Percentiles rank a stretch among this genome's conserved stretches.
Conservation (phyloP, 139 green algal genomes). For the Chlorella ohadii region DNA sequence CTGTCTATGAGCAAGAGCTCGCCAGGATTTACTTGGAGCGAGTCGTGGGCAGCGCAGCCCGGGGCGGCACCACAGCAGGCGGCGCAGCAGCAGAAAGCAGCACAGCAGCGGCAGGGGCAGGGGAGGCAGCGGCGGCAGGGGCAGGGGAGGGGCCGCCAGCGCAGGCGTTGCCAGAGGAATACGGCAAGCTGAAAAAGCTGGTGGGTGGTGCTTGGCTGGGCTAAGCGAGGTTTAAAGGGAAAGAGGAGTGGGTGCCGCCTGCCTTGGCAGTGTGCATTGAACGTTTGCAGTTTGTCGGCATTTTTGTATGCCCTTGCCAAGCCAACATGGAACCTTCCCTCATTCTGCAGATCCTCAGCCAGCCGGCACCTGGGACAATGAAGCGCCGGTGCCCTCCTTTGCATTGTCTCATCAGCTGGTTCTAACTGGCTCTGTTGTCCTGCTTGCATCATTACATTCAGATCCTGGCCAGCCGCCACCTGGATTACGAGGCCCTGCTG, state of each 20-base stretch:
- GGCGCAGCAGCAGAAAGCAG: not conserved
- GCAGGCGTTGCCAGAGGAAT: constrained; percentile 18
- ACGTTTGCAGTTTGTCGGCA: no score
- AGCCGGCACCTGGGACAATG: no score
- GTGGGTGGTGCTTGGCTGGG: not conserved
- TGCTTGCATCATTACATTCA: constrained; percentile 3
- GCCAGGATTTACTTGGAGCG: constrained; percentile 80
- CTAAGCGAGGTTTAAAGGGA: no score
- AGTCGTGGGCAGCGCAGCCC: constrained; percentile 12
- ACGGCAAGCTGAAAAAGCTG: constrained; percentile 40
- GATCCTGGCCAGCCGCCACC: constrained; percentile 60
- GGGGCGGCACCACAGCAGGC: not conserved
- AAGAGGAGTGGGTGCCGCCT: no score
- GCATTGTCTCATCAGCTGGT: no score
- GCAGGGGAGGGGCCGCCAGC: not conserved
- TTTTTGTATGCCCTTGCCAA: no score
- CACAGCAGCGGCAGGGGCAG: not conserved
- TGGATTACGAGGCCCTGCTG: constrained; percentile 77
- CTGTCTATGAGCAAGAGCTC: constrained; percentile 72
- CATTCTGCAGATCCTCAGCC: no score
- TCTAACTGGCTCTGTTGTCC: not conserved
- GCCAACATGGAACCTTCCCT: no score
- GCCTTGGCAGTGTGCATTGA: no score
- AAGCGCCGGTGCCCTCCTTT: no score
- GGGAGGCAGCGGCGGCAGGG: not conserved